Base-by-base conservation (phyloP, 371 early-diverging fungal genomes). In the Apophysomyces ossiformis region DNA sequence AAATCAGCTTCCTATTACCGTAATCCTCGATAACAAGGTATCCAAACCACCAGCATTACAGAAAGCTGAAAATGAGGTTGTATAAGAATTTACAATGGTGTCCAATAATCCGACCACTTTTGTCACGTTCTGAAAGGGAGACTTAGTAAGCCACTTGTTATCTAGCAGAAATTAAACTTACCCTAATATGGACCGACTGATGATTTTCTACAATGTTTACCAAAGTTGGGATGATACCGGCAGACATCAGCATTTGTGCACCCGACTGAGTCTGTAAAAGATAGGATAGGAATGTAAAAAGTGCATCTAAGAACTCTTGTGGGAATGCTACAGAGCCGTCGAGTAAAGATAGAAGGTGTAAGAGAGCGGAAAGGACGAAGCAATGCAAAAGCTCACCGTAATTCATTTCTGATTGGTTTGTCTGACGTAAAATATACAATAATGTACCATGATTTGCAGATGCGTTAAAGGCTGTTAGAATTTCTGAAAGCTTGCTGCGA, bases 391-490 rank as follows among this genome's bases (percentile, higher is more conserved):
- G 8, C 13, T 38, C 18, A 65, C 36, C 39, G n/a, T 41, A 36
- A 35, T 60, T 41, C 54, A 37, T 43, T 15, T 56, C 57, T 21
- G 59, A 32, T 2, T 84, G 65, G 18, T 90, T 83, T 37, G 89
- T 82, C 70, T 86, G 90, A 63, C 93, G 88, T 41, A 95, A 64
- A 6, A 93, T 85, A 65, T 88, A 91, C 80, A 98, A 86, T 18
- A 98, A 77, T 9, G 90, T 81, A 12, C 99, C 99, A 71, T 98
- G 97, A 69, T 95, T 97, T 1, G 95, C 95, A 1, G 94, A 92
- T 0, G 95, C 95, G 68, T 96, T 96, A 59, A 97, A 75, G 0
- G 96, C 93, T 7, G 90, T 85, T 18, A 95, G 76, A 0, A 96
- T 92, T 46, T 94, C 95, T n/a, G 83, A 76, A 0, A 94, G 79